phyloP scores from a whole-genome alignment of 495 filamentous ascomycete species.

The Physcia stellaris region DNA sequence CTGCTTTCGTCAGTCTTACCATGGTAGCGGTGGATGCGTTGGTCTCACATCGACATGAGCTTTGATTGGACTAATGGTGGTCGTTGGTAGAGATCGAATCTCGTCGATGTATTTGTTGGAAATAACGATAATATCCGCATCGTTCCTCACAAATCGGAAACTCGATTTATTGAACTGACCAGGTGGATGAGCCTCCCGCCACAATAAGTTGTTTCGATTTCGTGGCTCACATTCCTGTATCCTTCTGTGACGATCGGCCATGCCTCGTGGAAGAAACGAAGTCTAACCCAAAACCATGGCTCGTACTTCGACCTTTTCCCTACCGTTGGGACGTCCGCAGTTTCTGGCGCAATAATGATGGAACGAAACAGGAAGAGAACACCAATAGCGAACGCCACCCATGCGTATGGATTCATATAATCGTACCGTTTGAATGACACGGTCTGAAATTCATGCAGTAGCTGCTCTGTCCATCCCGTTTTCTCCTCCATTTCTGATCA shows the following conservation, averaged over 20 bases:
- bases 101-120: constrained; percentile 8
- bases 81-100: neutral
- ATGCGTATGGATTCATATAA: no score
- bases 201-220: neutral
- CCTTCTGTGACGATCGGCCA: neutral
- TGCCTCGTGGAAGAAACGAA: neutral
- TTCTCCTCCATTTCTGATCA: no score
- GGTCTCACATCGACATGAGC: constrained; percentile 1
- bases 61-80: neutral
- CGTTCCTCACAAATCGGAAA: neutral
- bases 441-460: no score
- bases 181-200: neutral
- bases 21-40: neutral
- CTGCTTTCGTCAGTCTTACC: neutral
- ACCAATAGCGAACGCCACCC: no score
- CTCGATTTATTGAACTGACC: constrained; percentile 3
- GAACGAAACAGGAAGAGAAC: no score
- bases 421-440: no score
- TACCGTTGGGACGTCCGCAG: neutral
- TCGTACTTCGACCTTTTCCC: neutral
- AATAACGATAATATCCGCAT: constrained; percentile 3
- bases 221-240: neutral
- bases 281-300: neutral
- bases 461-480: no score
- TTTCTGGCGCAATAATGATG: no score